Evolutionary conservation across 1,284 basidiomycete genomes (phyloP).

Genomic region (Heterobasidion irregulare): DNA sequence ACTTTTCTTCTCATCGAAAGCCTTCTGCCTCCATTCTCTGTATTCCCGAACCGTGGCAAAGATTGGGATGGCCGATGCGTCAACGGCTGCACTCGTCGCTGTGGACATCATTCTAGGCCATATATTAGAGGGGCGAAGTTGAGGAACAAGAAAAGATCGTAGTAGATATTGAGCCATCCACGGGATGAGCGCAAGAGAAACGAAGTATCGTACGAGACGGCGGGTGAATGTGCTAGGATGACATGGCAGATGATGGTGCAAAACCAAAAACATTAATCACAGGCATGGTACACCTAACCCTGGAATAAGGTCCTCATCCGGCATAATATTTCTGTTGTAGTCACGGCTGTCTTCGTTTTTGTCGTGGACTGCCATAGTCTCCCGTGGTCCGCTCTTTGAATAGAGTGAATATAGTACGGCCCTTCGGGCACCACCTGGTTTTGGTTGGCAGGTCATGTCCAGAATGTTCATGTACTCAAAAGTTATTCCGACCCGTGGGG

Average conservation of each 20-base stretch:
- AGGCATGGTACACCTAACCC: neutral
- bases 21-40: constrained; percentile 70
- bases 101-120: constrained; percentile 3
- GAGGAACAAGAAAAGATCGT: neutral
- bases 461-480: no score
- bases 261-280: neutral
- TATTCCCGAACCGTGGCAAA: constrained; percentile 66
- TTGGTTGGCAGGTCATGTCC: no score
- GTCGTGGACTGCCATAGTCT: no score
- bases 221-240: neutral
- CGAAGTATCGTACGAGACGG: neutral
- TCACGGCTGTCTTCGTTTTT: no score
- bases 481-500: no score
- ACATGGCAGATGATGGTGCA: neutral
- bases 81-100: neutral
- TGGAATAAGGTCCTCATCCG: neutral
- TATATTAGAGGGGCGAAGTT: neutral
- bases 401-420: no score
- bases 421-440: no score
- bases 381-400: no score
- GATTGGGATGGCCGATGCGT: constrained; percentile 58
- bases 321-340: no score
- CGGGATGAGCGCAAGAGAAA: neutral
- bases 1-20: constrained; percentile 48
- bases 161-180: neutral